These are phyloP conservation scores for Boletus rufocinnamomeus DNA, from an alignment of 768 basidiomycete genomes.

Conservation along the genomic window DNA sequence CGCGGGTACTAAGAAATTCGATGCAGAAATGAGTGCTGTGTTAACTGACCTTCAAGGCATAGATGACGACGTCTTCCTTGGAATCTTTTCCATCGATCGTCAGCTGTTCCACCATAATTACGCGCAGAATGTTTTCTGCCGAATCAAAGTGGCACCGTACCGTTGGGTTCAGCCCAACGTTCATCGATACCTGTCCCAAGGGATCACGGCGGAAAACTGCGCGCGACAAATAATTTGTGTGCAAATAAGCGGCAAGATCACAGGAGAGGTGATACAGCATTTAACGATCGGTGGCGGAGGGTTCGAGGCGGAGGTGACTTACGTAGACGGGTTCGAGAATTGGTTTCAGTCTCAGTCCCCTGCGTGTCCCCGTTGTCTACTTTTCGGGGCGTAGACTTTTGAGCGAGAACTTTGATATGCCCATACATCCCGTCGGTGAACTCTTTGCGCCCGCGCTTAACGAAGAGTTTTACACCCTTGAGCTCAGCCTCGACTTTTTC, in stretches of 20 bases:
- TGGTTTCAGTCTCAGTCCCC: constrained; percentile 9
- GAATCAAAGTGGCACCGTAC: constrained; percentile 61
- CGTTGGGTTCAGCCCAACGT: constrained; percentile 53
- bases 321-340: constrained; percentile 34
- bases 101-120: constrained; percentile 53
- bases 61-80: constrained; percentile 52
- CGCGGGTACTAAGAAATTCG: neutral
- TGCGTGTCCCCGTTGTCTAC: neutral
- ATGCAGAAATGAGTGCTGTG: neutral
- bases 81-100: constrained; percentile 26
- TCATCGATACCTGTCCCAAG: constrained; percentile 70
- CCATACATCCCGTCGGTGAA: constrained; percentile 64
- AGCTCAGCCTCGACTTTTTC: constrained; percentile 58
- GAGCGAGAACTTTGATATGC: constrained; percentile 57
- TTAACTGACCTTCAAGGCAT: constrained; percentile 60
- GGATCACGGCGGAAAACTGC: constrained; percentile 73
- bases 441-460: constrained; percentile 40
- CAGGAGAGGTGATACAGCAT: constrained; percentile 4
- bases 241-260: neutral
- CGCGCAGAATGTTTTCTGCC: constrained; percentile 54
- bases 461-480: constrained; percentile 60
- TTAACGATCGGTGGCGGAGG: constrained; percentile 24
- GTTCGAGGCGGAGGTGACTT: constrained; percentile 29
- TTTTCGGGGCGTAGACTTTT: constrained; percentile 18
- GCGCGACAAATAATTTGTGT: neutral